Base-by-base conservation (phyloP, 2,329 filamentous ascomycete species). In the Chalaropsis thielavioides region DNA sequence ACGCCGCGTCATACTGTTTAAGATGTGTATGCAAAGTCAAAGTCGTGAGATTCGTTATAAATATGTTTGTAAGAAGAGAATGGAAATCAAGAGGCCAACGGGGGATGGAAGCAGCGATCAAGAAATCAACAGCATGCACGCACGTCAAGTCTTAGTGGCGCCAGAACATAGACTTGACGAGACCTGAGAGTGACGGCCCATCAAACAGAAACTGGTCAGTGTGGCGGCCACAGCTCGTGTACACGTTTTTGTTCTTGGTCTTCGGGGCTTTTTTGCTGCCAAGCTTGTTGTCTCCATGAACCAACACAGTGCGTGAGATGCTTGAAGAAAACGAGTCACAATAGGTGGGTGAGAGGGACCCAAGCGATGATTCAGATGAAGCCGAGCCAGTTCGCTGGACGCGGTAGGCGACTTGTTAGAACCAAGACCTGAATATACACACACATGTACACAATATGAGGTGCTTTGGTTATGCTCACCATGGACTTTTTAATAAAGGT, bases 201-300 rank as follows among this genome's bases (percentile, higher is more conserved):
- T 78, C 74, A 67, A 83, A 80, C 15, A 83, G 73, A 66, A 77
- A 80, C 69, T 82, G 79, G 68, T 81, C 76, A 46, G 79, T 79
- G 71, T 83, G 80, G 15, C 81, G 75, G 15, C 81, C 81, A 67
- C 81, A 83, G 66, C 80, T 79, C 43, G 80, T 82, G 72, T 81
- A 76, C 51, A 78, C 76, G 67, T 83, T 83, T 68, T 78, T 67
- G 54, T 63, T 75, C 8, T 74, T 49, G 6, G 76, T n/a, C 3
- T 46, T 8, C 6, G 40, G 27, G 74, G 70, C 7, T 17, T 31
- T 27, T 4, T n/a, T 56, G 7, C 22, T 56, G 24, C 4, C 15
- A 5, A 3, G 22, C 51, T 56, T 56, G 51, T 56, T 27, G 3
- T 31, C 27, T 27, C 4, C 11, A 35, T 13, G 8, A 17, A 15